phyloP scores from a whole-genome alignment of 345 rosid species.

The Populus tremula region DNA sequence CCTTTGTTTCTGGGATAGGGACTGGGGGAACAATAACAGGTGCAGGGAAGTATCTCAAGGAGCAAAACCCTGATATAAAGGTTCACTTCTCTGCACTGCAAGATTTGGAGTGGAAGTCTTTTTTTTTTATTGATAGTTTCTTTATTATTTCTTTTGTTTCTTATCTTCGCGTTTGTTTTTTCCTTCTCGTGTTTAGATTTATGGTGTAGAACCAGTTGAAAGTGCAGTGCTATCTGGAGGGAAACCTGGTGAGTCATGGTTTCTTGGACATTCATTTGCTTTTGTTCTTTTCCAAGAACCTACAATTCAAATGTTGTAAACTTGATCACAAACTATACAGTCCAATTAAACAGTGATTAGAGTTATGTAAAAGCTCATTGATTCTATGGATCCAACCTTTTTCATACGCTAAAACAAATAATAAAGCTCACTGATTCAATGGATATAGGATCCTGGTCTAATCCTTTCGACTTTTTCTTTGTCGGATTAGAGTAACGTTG shows the following conservation, averaged over 20 bases:
- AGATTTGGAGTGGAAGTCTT: neutral
- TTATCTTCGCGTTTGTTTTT: neutral
- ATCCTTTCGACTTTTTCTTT: neutral
- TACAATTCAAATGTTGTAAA: neutral
- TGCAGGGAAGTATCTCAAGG: slow-evolving; percentile 59
- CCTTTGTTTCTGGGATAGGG: slow-evolving; percentile 60
- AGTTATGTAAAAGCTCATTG: neutral
- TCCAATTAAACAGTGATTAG: neutral
- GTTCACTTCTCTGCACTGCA: slow-evolving; percentile 25
- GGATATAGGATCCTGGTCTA: neutral
- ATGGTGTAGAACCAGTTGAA: slow-evolving; percentile 35
- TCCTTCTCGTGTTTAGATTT: slow-evolving; percentile 12
- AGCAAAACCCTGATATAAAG: slow-evolving; percentile 64
- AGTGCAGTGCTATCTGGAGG: slow-evolving; percentile 36
- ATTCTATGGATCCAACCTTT: neutral
- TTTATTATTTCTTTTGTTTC: slow-evolving; percentile 6
- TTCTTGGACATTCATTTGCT: neutral
- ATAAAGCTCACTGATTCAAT: neutral
- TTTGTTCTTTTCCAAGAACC: neutral
- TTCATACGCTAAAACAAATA: neutral
- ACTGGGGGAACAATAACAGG: slow-evolving; percentile 72
- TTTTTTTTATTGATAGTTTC: neutral
- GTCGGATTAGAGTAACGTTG: neutral
- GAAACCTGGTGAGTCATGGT: slow-evolving; percentile 29
- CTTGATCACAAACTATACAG: neutral